A percentile compares a stretch with the other conserved stretches of the same genome.
These are phyloP conservation scores for Pseudogymnoascus verrucosus DNA, from an alignment of 2,329 filamentous ascomycete species.

Conservation along the genomic window DNA sequence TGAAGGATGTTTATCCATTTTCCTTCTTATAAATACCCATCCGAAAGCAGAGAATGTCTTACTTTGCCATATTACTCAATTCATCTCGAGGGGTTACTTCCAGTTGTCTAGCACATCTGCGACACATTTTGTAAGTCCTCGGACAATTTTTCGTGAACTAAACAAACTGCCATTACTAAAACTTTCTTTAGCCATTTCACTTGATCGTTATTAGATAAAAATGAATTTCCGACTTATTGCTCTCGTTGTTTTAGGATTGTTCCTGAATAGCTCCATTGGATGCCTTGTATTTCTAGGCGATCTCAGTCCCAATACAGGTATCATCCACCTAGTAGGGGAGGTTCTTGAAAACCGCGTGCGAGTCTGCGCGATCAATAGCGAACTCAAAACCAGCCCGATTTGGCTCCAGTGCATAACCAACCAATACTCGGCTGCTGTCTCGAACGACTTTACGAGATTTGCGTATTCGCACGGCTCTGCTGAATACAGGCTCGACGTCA, in stretches of 20 bases:
- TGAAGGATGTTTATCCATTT: too few relatives aligned
- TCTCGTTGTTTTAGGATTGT: background rate
- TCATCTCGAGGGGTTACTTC: too few relatives aligned
- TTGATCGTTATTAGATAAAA: background rate
- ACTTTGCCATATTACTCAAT: too few relatives aligned
- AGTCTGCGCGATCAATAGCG: background rate
- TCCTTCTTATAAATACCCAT: too few relatives aligned
- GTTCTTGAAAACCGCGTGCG: background rate
- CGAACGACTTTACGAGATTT: background rate
- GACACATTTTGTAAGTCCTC: too few relatives aligned
- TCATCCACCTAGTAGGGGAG: background rate
- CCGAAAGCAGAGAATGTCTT: too few relatives aligned
- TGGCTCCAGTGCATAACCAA: background rate
- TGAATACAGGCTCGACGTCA: background rate
- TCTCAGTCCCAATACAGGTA: background rate
- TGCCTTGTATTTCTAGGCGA: background rate
- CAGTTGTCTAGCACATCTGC: too few relatives aligned
- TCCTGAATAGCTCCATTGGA: background rate
- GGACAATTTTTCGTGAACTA: background rate
- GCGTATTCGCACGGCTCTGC: background rate
- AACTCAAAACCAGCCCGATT: background rate
- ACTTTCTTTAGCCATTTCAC: too few relatives aligned
- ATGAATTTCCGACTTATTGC: background rate
- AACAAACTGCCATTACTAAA: background rate
- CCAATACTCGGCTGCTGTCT: background rate